phyloP scores from a whole-genome alignment of 2,329 filamentous ascomycete species.

The Periconia sp. region DNA sequence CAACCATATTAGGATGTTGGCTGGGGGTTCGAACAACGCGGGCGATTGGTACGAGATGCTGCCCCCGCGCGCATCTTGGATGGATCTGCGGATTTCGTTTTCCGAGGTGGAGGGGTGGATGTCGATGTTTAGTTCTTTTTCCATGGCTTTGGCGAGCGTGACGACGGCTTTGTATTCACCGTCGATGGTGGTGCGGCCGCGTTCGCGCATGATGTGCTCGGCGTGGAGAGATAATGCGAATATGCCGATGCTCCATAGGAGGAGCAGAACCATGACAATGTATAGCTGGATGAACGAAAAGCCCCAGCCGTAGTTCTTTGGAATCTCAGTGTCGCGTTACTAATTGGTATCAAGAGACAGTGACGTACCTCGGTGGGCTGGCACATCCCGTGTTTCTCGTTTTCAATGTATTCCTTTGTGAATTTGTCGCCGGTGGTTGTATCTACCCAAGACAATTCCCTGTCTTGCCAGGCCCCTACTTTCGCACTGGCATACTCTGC shows the following conservation, averaged over 20 bases:
- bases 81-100: background rate
- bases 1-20: background rate
- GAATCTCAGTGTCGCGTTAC: background rate
- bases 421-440: background rate
- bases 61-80: background rate
- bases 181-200: background rate
- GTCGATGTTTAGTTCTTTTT: too few species aligned
- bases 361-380: background rate
- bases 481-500: too few species aligned
- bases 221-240: background rate
- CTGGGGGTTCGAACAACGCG: background rate
- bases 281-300: background rate
- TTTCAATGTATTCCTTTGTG: background rate
- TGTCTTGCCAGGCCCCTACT: background rate
- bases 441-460: background rate
- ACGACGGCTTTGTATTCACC: background rate
- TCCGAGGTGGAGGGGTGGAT: too few species aligned
- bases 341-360: background rate
- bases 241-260: background rate
- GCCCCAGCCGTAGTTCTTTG: background rate
- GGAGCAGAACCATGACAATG: background rate
- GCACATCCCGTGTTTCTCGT: background rate
- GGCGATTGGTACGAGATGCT: background rate
- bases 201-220: background rate
- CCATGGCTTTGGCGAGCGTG: background rate